Evolutionary conservation across 225 moss, liverwort and hornwort genomes (phyloP), one percentile per base, ranked within the genome.

Genomic region (Pseudoscleropodium purum): DNA sequence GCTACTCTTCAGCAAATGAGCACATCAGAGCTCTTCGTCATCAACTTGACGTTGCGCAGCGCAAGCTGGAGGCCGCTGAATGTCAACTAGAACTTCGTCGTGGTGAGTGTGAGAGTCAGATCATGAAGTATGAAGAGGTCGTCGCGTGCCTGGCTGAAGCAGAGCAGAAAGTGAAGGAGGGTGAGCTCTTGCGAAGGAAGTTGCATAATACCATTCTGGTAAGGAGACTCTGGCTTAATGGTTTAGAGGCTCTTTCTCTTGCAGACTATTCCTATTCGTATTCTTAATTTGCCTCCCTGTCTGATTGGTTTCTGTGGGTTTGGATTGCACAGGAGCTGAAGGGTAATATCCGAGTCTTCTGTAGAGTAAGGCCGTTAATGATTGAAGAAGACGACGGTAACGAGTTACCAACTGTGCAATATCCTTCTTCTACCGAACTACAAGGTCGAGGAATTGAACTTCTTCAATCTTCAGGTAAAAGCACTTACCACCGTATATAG

Each of bases 141-240:
- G 92, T 94, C 41, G 77, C 88, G 49, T 93, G 93, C 34, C 75
- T 99, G 69, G 79, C 64, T 80, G 97, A 99, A 89, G 95, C 99
- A 8, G 99, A 99, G 93, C 93, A 82, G 82, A 95, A 93, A 83
- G 82, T 96, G 78, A 96, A 95, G 76, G 97, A 97, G 91, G 96
- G 97, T 75, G 99, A 99, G 87, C 93, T 96, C 37, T 84, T 99
- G 63, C 96, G 99, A 45, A 93, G 94, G 89, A 99, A 96, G 89
- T 93, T 99, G 64, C 99, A 99, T 87, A 99, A 99, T 31, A 96
- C 97, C 30, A 99, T 99, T 75, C 72, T 99, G 93, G 98, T 97
- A 91, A 67, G 85, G 15, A 34, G 11, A 59, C 41, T 10, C 5
- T 19, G 30, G 13, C 29, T 27, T 29, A 19, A 3, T 49, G 29